Conservation (phyloP, 768 basidiomycete species). For the Auriscalpium orientale region DNA sequence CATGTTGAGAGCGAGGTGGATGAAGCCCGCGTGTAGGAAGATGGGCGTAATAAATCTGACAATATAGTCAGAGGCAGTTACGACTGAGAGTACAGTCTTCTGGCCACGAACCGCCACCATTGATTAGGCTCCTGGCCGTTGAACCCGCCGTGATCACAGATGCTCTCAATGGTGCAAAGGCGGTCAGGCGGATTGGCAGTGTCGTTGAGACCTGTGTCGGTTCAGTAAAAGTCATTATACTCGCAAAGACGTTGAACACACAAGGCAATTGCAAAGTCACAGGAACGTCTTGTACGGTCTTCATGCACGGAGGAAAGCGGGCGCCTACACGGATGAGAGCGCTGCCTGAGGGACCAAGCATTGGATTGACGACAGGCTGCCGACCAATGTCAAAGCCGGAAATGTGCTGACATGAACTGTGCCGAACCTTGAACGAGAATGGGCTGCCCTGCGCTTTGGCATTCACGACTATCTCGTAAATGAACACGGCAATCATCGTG, state of each 20-base stretch:
- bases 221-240: conserved; percentile 13
- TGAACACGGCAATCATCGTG: conserved; percentile 66
- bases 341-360: conserved; percentile 84
- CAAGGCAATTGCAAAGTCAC: conserved; percentile 51
- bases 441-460: conserved; percentile 69
- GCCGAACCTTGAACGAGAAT: conserved; percentile 71
- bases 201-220: conserved; percentile 61
- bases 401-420: not conserved
- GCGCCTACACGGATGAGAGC: conserved; percentile 85
- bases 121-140: conserved; percentile 40
- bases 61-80: not conserved
- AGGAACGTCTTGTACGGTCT: conserved; percentile 49
- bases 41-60: conserved; percentile 47
- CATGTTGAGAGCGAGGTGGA: conserved; percentile 91
- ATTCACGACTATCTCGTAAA: conserved; percentile 83
- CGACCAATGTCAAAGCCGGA: not conserved
- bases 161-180: conserved; percentile 67
- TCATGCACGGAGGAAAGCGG: conserved; percentile 93
- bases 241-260: conserved; percentile 18
- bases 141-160: conserved; percentile 87
- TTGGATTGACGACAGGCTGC: conserved; percentile 76
- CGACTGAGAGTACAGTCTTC: not conserved
- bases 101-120: conserved; percentile 38
- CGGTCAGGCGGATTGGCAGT: conserved; percentile 69
- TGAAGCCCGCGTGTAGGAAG: conserved; percentile 91